Percentiles rank a stretch among this genome's conserved stretches.
Evolutionary conservation across 2,329 filamentous ascomycete genomes (phyloP).

Genomic region (Bipolaris cookei): DNA sequence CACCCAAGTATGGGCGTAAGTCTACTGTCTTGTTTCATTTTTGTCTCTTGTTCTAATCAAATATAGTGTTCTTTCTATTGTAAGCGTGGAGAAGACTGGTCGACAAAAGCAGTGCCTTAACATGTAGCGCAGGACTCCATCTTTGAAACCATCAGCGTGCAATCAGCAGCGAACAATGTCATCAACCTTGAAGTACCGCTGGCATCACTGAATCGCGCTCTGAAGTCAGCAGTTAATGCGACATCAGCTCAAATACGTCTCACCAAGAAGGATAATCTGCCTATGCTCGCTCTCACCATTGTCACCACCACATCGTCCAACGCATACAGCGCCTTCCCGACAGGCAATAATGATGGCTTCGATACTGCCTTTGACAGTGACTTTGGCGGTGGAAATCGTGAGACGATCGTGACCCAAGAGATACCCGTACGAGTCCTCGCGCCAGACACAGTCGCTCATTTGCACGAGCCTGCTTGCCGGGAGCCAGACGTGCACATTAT

Average conservation of each 20-base stretch:
- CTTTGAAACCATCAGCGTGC: constrained; percentile 85
- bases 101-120: constrained; percentile 19
- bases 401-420: constrained; percentile 93
- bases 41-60: constrained; percentile 26
- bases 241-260: constrained; percentile 83
- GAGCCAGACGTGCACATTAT: constrained; percentile 95
- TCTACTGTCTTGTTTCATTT: constrained; percentile 37
- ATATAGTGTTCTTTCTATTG: constrained; percentile 51
- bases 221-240: constrained; percentile 84
- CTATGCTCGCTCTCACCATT: constrained; percentile 88
- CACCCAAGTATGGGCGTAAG: constrained; percentile 94
- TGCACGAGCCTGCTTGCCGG: constrained; percentile 88
- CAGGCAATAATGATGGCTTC: constrained; percentile 36
- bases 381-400: constrained; percentile 66
- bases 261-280: constrained; percentile 88
- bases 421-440: constrained; percentile 92
- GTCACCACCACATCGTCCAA: constrained; percentile 70
- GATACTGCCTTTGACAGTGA: constrained; percentile 35
- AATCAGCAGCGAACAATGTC: constrained; percentile 85
- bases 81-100: constrained; percentile 42
- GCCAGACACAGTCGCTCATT: constrained; percentile 82
- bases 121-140: constrained; percentile 71
- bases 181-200: constrained; percentile 97
- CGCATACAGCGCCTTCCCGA: constrained; percentile 48
- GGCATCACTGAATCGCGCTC: constrained; percentile 84